phyloP scores from a whole-genome alignment of 768 basidiomycete species.

The Porpolomopsis calyptriformis region DNA sequence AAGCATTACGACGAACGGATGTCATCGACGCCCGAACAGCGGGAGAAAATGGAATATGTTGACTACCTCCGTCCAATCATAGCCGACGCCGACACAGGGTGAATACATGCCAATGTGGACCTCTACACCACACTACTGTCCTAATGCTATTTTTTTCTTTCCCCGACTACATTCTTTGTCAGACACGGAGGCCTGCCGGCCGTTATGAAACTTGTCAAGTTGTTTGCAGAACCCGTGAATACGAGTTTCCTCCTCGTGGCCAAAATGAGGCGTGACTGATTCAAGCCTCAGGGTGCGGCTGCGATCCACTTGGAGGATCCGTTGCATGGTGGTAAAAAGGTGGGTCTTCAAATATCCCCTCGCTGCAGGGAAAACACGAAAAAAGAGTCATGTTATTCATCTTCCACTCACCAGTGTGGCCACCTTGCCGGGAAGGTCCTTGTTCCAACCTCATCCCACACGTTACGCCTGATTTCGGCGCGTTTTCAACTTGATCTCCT shows the following conservation, averaged over 20 bases:
- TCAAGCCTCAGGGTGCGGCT: slow-evolving; percentile 58
- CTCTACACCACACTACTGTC: no score
- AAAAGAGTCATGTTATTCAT: no score
- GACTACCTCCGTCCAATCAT: slow-evolving; percentile 91
- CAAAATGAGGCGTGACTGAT: not conserved
- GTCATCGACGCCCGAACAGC: slow-evolving; percentile 48
- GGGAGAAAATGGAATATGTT: slow-evolving; percentile 63
- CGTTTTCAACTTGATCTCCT: slow-evolving; percentile 89
- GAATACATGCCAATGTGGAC: no score
- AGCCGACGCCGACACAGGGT: slow-evolving; percentile 94
- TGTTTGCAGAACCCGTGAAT: slow-evolving; percentile 83
- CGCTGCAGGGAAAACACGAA: not conserved
- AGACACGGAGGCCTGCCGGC: slow-evolving; percentile 88
- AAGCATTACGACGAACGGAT: slow-evolving; percentile 87
- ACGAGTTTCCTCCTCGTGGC: not conserved
- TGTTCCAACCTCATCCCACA: slow-evolving; percentile 80
- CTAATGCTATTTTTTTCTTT: slow-evolving; percentile 14
- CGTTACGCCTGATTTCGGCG: slow-evolving; percentile 73
- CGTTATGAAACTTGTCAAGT: slow-evolving; percentile 88
- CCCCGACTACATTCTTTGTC: not conserved
- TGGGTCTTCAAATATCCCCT: slow-evolving; percentile 14
- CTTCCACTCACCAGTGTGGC: slow-evolving; percentile 84
- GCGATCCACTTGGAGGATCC: slow-evolving; percentile 93
- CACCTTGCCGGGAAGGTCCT: slow-evolving; percentile 89
- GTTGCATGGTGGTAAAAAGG: slow-evolving; percentile 89